Evolutionary conservation across 106 monocot genomes (phyloP).

Genomic region (Dioscorea dumetorum): DNA sequence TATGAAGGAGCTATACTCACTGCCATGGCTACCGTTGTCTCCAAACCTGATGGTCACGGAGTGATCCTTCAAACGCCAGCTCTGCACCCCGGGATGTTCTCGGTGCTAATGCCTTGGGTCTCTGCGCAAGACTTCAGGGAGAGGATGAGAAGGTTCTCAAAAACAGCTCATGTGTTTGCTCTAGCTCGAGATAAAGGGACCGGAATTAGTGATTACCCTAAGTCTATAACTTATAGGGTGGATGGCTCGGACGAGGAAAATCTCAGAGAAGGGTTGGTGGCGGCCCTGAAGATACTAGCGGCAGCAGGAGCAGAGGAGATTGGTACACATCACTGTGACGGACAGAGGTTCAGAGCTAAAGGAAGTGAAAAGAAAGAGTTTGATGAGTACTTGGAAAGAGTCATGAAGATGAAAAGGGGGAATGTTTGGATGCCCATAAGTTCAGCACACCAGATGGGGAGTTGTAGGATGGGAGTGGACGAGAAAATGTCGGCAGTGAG

Average conservation of each 20-base stretch:
- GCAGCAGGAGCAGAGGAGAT: conserved; percentile 74
- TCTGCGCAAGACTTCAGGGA: conserved; percentile 45
- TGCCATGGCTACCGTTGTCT: conserved; percentile 27
- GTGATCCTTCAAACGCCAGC: conserved; percentile 61
- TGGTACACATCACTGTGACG: conserved; percentile 48
- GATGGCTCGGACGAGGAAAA: conserved; percentile 24
- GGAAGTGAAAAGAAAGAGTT: conserved; percentile 17
- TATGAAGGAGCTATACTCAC: conserved; percentile 58
- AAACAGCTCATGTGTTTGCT: conserved; percentile 54
- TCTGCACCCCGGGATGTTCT: conserved; percentile 66
- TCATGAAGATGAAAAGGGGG: conserved; percentile 12
- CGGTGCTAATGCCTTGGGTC: conserved; percentile 48
- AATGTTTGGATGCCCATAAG: conserved; percentile 22
- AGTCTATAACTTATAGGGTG: conserved; percentile 26
- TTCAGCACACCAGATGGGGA: conserved; percentile 87
- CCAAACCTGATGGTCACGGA: conserved; percentile 15
- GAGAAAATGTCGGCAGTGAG: conserved; percentile 24
- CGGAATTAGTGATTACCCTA: conserved; percentile 14
- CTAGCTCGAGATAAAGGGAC: conserved; percentile 42
- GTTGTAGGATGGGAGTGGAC: conserved; percentile 59
- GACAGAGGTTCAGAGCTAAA: conserved; percentile 26
- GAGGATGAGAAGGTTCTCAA: conserved; percentile 42
- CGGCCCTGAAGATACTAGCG: conserved; percentile 45
- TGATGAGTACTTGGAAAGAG: conserved; percentile 34
- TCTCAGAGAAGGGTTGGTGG: conserved; percentile 33